Percentiles rank a stretch among this genome's conserved stretches.
These are phyloP conservation scores for Chytriomyces sp. DNA, from an alignment of 192 early-diverging fungal genomes.

Conservation along the genomic window DNA sequence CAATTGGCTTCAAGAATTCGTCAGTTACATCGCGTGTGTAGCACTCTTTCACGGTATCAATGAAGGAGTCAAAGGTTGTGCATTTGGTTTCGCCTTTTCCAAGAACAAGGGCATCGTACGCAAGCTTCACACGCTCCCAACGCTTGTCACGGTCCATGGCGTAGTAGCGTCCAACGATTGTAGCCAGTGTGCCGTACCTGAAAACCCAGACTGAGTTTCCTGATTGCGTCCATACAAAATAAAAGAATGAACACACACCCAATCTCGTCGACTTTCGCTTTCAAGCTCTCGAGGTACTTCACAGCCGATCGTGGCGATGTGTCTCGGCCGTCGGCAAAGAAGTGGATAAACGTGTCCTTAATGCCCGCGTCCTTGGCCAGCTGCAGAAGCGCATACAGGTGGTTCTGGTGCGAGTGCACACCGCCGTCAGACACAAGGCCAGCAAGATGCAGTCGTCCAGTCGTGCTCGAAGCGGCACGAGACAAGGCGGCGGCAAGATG, in stretches of 20 bases:
- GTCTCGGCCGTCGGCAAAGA: conserved; percentile 98
- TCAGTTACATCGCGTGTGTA: conserved; percentile 94
- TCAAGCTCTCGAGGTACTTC: conserved; percentile 66
- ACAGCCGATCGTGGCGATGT: conserved; percentile 87
- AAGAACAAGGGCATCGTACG: conserved; percentile 87
- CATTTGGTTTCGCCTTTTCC: conserved; percentile 64
- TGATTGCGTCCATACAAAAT: conserved; percentile 35
- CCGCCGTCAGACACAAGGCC: conserved; percentile 98
- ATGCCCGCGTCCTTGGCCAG: conserved; percentile 85
- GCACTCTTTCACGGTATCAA: conserved; percentile 77
- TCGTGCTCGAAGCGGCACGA: conserved; percentile 76
- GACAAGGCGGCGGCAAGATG: conserved; percentile 83
- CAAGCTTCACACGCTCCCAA: conserved; percentile 97
- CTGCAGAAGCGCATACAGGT: conserved; percentile 81
- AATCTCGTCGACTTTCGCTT: conserved; percentile 65
- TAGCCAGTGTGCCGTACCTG: conserved; percentile 87
- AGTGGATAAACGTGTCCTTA: conserved; percentile 88
- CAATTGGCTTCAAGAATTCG: conserved; percentile 99
- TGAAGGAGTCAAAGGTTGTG: conserved; percentile 25
- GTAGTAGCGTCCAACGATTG: conserved; percentile 96
- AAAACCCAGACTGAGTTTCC: conserved; percentile 25
- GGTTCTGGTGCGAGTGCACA: conserved; percentile 95
- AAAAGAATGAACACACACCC: not conserved
- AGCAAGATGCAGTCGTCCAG: conserved; percentile 89
- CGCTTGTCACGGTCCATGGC: conserved; percentile 99